Base-by-base conservation (phyloP, 345 rosid genomes). In the Durio zibethinus region DNA sequence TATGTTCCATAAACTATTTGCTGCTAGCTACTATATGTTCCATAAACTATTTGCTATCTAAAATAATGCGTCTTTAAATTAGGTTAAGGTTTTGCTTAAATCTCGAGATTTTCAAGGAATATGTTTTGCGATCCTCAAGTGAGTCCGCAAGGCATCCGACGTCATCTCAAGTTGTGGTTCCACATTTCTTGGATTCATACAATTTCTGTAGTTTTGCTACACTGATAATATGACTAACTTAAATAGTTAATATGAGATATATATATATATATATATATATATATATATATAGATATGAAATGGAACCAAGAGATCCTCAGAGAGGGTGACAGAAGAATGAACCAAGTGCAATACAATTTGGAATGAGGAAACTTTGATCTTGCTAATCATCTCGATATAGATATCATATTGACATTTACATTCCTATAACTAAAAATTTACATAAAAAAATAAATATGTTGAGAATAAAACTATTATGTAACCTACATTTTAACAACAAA, bases 401-500 rank as follows among this genome's bases (percentile, higher is more conserved):
- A 65, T 67, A 68, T 81, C 62, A 31, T 29, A 25, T 25, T 27
- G 29, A 79, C 72, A 77, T 80, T 79, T 83, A 81, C 83, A 81
- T 73, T 56, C 73, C 79, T 85, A 80, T 10, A 61, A 42, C 70
- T 74, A 62, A 57, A 80, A 75, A 77, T 78, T 72, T 68, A 82
- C 80, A 82, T 57, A 66, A 36, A 42, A 47, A 75, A 11, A n/a
- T 72, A 31, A 50, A 35, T 33, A 3, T n/a, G 2, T 53, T 42
- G 67, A 11, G 40, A 20, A n/a, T 64, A 31, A 65, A 67, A 43
- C 40, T 70, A 67, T 42, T 5, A 18, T 7, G 42, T 71, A 76
- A 77, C 75, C 33, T 25, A n/a, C 50, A 71, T 36, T 74, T 83
- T 72, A 72, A 81, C 86, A 76, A 48, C 72, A 79, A 71, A 79